Evolutionary conservation across 1,284 basidiomycete species (phyloP).

Genomic region (Cerrena zonata): DNA sequence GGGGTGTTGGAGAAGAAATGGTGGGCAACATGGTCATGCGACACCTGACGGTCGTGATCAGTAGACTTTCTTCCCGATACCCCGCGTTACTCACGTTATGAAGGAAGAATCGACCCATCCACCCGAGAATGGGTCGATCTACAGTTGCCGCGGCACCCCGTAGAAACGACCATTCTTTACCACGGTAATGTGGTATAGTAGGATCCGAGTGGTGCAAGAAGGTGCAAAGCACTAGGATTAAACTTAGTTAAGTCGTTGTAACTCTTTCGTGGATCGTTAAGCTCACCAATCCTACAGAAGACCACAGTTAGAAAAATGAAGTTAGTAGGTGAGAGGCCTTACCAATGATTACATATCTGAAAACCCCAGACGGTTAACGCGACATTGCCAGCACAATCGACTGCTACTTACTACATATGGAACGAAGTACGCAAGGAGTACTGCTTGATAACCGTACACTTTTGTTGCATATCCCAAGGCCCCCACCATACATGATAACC

Average conservation of each 20-base stretch:
- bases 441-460: conserved; percentile 38
- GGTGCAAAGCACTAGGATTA: conserved; percentile 45
- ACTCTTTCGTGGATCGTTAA: conserved; percentile 26
- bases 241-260: conserved; percentile 9
- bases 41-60: conserved; percentile 21
- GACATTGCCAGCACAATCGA: not conserved
- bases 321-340: not conserved
- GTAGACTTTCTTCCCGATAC: not conserved
- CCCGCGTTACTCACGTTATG: conserved; percentile 35
- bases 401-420: conserved; percentile 38
- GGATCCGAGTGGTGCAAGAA: conserved; percentile 43
- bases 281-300: conserved; percentile 51
- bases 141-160: conserved; percentile 57
- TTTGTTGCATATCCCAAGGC: conserved; percentile 28
- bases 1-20: conserved; percentile 35
- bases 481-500: conserved; percentile 34
- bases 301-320: not conserved
- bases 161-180: conserved; percentile 48
- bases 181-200: conserved; percentile 39
- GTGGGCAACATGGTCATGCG: conserved; percentile 36
- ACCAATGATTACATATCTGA: conserved; percentile 45
- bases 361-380: conserved; percentile 23
- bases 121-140: conserved; percentile 56
- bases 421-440: conserved; percentile 44
- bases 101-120: conserved; percentile 43